A percentile compares a stretch with the other conserved stretches of the same genome.
Evolutionary conservation across 2,329 filamentous ascomycete species (phyloP).

Genomic region (Xylariales sp.): DNA sequence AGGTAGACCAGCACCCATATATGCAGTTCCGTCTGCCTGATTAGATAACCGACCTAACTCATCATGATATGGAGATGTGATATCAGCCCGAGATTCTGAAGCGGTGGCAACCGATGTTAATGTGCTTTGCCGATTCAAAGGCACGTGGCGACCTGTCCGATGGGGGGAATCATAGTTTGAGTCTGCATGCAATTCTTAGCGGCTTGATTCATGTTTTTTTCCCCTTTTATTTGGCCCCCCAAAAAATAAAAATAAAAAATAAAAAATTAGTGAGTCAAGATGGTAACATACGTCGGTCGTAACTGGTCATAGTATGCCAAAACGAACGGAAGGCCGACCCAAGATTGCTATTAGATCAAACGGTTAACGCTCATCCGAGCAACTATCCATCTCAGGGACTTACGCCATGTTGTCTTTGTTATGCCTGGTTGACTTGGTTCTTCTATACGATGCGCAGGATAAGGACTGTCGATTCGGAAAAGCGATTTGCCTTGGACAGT

Average conservation of each 20-base stretch:
- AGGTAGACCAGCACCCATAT: slow-evolving; percentile 64
- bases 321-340: slow-evolving; percentile 84
- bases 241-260: no score
- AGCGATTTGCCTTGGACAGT: background rate
- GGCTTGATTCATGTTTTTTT: slow-evolving; percentile 15
- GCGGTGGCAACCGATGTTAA: slow-evolving; percentile 91
- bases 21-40: slow-evolving; percentile 68
- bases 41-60: slow-evolving; percentile 68
- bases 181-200: slow-evolving; percentile 69
- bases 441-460: background rate
- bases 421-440: background rate
- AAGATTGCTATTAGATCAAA: slow-evolving; percentile 60
- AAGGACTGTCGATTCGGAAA: slow-evolving; percentile 4
- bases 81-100: slow-evolving; percentile 86
- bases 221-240: background rate
- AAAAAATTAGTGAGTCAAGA: background rate
- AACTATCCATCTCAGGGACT: slow-evolving; percentile 32
- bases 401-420: slow-evolving; percentile 45
- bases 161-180: slow-evolving; percentile 94
- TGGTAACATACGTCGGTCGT: slow-evolving; percentile 71
- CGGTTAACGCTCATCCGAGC: slow-evolving; percentile 40
- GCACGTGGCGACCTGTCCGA: slow-evolving; percentile 88
- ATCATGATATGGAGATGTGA: slow-evolving; percentile 82
- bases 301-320: slow-evolving; percentile 90
- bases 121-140: slow-evolving; percentile 82